Conservation (phyloP, 1,139 yeast genomes). For the Geotrichum klebahnii region DNA sequence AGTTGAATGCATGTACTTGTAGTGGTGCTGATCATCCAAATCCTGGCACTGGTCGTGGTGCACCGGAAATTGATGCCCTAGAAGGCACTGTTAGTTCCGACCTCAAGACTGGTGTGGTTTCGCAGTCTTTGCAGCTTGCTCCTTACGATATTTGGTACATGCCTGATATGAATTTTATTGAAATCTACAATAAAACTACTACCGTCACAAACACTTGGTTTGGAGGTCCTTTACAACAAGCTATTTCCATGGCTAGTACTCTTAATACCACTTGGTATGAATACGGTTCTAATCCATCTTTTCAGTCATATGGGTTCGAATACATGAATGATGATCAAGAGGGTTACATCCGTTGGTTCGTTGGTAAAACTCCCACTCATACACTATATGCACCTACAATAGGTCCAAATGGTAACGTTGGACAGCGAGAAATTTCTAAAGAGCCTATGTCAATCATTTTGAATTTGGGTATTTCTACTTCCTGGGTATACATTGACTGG, state of each 20-base stretch:
- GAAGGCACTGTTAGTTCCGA: constrained; percentile 62
- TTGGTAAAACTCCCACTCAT: constrained; percentile 63
- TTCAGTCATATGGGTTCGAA: constrained; percentile 75
- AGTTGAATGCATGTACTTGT: constrained; percentile 65
- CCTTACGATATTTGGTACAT: constrained; percentile 83
- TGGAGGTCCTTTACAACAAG: constrained; percentile 86
- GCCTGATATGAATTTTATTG: constrained; percentile 72
- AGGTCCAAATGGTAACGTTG: constrained; percentile 80
- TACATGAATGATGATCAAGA: constrained; percentile 58
- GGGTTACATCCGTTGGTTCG: constrained; percentile 81
- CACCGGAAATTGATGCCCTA: constrained; percentile 81
- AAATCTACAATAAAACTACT: constrained; percentile 55
- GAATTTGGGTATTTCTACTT: constrained; percentile 74
- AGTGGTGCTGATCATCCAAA: constrained; percentile 75
- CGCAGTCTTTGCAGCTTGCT: constrained; percentile 80
- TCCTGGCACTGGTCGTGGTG: constrained; percentile 76
- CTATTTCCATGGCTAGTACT: constrained; percentile 68
- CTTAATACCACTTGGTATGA: constrained; percentile 76
- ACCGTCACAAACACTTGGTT: constrained; percentile 71
- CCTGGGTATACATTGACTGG: constrained; percentile 86
- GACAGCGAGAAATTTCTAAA: constrained; percentile 66
- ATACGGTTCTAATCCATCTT: constrained; percentile 42
- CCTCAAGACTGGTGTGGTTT: constrained; percentile 53
- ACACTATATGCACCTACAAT: constrained; percentile 60
- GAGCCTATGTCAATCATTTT: constrained; percentile 82